phyloP scores from a whole-genome alignment of 495 filamentous ascomycete genomes.

The Xylaria venustula region DNA sequence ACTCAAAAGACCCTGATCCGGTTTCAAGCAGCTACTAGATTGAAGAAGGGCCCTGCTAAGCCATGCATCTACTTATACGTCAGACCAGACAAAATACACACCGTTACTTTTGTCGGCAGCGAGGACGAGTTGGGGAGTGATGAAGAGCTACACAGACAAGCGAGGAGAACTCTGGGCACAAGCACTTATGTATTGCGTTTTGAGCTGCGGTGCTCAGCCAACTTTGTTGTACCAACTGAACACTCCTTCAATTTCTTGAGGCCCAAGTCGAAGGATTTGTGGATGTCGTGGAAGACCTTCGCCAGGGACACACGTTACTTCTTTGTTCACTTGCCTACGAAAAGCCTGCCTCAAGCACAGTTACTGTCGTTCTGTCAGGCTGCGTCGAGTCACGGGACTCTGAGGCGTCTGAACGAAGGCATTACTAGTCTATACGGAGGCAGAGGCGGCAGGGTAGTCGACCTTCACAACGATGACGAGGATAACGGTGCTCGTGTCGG shows the following conservation, averaged over 20 bases:
- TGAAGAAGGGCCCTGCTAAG: background rate
- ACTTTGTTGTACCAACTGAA: background rate
- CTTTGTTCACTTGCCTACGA: slow-evolving; percentile 1
- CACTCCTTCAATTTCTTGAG: background rate
- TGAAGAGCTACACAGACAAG: background rate
- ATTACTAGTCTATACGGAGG: slow-evolving; percentile 5
- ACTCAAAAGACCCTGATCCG: background rate
- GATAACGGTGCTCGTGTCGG: background rate
- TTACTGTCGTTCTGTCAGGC: background rate
- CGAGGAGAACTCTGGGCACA: background rate
- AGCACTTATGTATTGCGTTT: background rate
- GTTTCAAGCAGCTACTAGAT: background rate
- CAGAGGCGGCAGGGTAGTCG: slow-evolving; percentile 5
- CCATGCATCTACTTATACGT: background rate
- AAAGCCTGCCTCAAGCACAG: background rate
- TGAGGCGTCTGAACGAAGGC: background rate
- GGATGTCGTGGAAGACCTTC: background rate
- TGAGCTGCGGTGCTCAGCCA: background rate
- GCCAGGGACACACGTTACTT: background rate
- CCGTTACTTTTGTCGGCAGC: background rate
- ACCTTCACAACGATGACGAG: background rate
- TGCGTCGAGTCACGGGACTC: background rate
- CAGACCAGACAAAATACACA: slow-evolving; percentile 1
- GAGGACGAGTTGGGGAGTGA: background rate
- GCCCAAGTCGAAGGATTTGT: background rate